Base-by-base conservation (phyloP, 352 stramenopile genomes). In the Achlya hypogyna region DNA sequence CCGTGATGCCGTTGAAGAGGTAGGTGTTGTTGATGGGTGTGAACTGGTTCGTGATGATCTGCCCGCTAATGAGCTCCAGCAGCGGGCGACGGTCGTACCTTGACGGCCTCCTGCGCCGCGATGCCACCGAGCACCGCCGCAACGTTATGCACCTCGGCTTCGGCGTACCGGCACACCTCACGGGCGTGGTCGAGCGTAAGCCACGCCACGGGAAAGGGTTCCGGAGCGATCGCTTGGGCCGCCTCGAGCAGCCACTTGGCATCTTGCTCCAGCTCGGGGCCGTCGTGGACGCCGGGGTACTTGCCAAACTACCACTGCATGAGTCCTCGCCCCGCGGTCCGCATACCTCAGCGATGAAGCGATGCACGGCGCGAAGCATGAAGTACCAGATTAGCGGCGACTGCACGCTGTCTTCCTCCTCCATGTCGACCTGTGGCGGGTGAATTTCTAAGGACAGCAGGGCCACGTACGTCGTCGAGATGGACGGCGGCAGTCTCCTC, bases 41-140 rank as follows among this genome's bases (percentile, higher is more conserved):
- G 71, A 98, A 99, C 75, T 99, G 94, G 53, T 97, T 86, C 42
- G 96, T 99, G 74, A 99, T 97, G 49, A 99, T 72, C 76, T 75
- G 56, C 31, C 18, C n/a, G 12, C 31, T 56, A 2, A 28, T 53
- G 6, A 6, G 22, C 32, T 22, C 8, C 27, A 31, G n/a, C 18
- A 42, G 16, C 22, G 5, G 28, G n/a, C 27, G n/a, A 14, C 23
- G 20, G n/a, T 51, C 22, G n/a, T 59, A 76, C 72, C 73, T 99
- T 99, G 52, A 99, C 82, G 18, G 94, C 95, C 70, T 99, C 97
- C 74, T 99, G 97, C 31, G 91, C 89, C 2, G 95, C 96, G 20
- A 99, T 86, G 22, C 96, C 97, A n/a, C 96, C 97, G 56, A 99
- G 82, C 22, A 99, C 75, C 27, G 91, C 89, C 4, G 94, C 92